A percentile compares a stretch with the other conserved stretches of the same genome.
phyloP scores from a whole-genome alignment of 257 asterid species.

The Solanum medicagineum region DNA sequence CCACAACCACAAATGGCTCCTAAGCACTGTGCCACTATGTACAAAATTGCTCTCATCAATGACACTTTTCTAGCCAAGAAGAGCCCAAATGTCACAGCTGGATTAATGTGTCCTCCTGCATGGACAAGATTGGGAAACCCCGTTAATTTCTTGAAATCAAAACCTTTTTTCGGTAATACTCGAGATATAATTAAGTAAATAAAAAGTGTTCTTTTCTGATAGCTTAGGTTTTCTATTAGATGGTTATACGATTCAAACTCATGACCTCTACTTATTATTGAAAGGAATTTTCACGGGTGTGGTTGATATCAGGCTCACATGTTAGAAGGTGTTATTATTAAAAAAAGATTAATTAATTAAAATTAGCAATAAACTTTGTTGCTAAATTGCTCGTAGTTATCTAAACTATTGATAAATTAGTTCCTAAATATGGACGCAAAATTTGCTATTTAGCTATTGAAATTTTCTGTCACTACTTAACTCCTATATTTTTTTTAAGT shows the following conservation, averaged over 20 bases:
- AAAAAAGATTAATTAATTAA: too few species aligned
- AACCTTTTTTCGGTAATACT: not conserved
- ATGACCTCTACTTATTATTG: not conserved
- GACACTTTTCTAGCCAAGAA: slow-evolving; percentile 57
- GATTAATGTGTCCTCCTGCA: slow-evolving; percentile 62
- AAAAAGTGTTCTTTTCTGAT: fast-evolving
- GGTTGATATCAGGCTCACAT: not conserved
- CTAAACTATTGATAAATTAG: too few species aligned
- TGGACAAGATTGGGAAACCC: not conserved
- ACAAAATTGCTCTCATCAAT: slow-evolving; percentile 36
- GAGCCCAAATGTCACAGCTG: slow-evolving; percentile 56
- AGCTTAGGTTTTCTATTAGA: not conserved
- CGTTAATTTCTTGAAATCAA: not conserved
- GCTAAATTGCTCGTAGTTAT: too few species aligned
- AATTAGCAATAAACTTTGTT: too few species aligned
- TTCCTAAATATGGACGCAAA: too few species aligned
- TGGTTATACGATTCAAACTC: not conserved
- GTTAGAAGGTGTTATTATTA: too few species aligned
- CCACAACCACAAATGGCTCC: slow-evolving; percentile 67
- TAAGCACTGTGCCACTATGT: slow-evolving; percentile 56
- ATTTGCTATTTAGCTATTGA: too few species aligned
- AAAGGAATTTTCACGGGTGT: too few species aligned
- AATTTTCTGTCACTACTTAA: too few species aligned
- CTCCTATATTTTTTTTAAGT: too few species aligned
- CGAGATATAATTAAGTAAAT: not conserved